Evolutionary conservation across 2,329 filamentous ascomycete genomes (phyloP), one percentile per base, ranked within the genome.

Genomic region (Colletotrichum coccodes): DNA sequence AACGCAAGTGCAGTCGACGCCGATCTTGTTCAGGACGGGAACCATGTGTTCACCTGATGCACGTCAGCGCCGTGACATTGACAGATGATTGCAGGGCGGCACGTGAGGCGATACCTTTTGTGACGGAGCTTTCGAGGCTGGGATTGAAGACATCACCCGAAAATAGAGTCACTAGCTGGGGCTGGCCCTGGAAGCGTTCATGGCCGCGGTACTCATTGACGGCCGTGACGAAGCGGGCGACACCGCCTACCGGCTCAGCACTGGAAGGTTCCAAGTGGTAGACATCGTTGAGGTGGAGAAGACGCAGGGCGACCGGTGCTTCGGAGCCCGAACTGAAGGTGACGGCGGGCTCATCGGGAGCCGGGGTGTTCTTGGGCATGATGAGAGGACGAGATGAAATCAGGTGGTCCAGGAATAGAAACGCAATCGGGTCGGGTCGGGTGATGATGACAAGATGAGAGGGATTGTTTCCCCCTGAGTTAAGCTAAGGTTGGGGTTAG

Each of bases 81-180:
- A 46, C 21, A 18, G 40, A 28, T 3, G 14, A 36, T n/a, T 36
- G 21, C 32, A n/a, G 14, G 64, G 28, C 52, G 64, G 54, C 40
- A 44, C 23, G 34, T 12, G 42, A 50, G 42, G 49, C 14, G 18
- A 16, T 50, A 85, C 93, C 94, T 82, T 97, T 97, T 3, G 94
- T 97, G 38, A 97, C 90, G 21, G 92, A 93, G 75, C 92, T 95
- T 80, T 97, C 94, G 67, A 97, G 82, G 74, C 93, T 95, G 0
- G 95, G 94, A 77, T 97, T 97, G 81, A 96, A 98, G 11, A 92
- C 94, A 85, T 97, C 95, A 42, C 94, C 94, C 3, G 94, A 97
- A 80, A 97, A 98, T 73, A 97, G 86, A 1, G 93, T 95, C 58
- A 97, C 76, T 4, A 94, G 81, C 44, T 87, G 83, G 1, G 93